Evolutionary conservation across 805 yeast genomes (phyloP), one percentile per base, ranked within the genome.

Genomic region (Suhomyces xylopsoci): DNA sequence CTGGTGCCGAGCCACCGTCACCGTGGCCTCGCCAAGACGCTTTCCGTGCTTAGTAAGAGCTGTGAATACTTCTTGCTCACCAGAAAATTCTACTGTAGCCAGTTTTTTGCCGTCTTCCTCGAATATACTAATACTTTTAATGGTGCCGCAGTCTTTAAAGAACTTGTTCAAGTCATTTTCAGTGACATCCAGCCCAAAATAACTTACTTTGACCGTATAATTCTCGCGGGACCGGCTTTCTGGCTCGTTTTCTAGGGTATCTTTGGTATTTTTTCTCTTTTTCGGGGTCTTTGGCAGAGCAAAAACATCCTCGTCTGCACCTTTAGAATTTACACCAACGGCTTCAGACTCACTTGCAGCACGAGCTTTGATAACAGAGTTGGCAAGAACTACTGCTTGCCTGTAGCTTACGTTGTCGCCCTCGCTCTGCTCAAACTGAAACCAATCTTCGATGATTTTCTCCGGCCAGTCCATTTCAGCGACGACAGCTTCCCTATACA

Each of bases 31-130:
- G 0, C 72, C 74, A 0, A 85, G 52, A 8, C 53, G 61, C 60
- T 85, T 86, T 53, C 67, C 73, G 30, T 82, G 81, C 56, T 79
- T 83, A 0, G 92, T 84, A 45, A 86, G 65, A 0, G 90, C 88
- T 2, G 85, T 67, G 1, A 82, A 65, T 1, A 84, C 77, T 30
- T 74, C 82, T 7, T 68, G 66, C 49, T 79, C 78, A 2, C 62
- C 63, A 0, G 72, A 53, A 57, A 87, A 83, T 58, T 88, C 96
- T 1, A 89, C 61, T n/a, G 79, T 71, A 0, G 90, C 90, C 38
- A 71, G 54, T 0, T 52, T 50, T 3, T 52, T 54, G 1, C 51
- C 60, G n/a, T 34, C 47, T 2, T 45, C 50, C 2, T 49, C 46
- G 15, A 60, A 46, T 0, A 68, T 43, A 0, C 62, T 66, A 1